Evolutionary conservation across 441 rosid genomes (phyloP).

Genomic region (Daphne laureola): DNA sequence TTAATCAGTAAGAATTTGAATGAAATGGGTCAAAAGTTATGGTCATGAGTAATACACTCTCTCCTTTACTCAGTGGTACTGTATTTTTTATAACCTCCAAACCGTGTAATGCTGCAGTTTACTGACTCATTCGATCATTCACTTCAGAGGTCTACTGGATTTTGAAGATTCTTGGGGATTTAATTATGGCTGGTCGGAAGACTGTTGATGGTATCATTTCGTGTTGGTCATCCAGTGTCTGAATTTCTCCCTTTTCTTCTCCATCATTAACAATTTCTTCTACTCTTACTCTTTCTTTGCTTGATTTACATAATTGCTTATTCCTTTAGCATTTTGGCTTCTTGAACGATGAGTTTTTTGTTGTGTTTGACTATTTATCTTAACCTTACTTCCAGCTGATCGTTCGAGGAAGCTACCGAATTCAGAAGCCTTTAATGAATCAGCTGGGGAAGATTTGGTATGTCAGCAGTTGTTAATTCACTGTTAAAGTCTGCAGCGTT

Average conservation of each 20-base stretch:
- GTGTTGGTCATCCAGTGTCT: neutral
- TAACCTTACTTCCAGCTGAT: slow-evolving; percentile 21
- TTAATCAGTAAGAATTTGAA: slow-evolving; percentile 11
- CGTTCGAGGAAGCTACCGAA: slow-evolving; percentile 16
- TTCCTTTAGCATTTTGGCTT: neutral
- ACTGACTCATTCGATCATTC: neutral
- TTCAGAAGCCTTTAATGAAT: slow-evolving; percentile 16
- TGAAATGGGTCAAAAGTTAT: neutral
- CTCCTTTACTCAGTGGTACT: neutral
- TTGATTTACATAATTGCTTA: neutral
- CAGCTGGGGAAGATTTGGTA: slow-evolving; percentile 24
- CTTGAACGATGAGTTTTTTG: neutral
- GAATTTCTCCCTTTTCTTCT: neutral
- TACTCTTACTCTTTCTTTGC: neutral
- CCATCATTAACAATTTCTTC: neutral
- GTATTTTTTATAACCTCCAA: too few species aligned
- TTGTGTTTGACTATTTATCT: slow-evolving; percentile 10
- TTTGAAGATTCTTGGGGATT: slow-evolving; percentile 12
- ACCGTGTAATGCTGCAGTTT: slow-evolving; percentile 1
- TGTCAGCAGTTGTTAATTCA: neutral
- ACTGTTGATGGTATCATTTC: slow-evolving; percentile 21
- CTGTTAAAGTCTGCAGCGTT: neutral
- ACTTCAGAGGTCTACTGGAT: slow-evolving; percentile 12
- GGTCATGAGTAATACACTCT: neutral
- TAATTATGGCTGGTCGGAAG: slow-evolving; percentile 28